Base-by-base conservation (phyloP, 441 rosid genomes). In the Gossypium gossypioides region DNA sequence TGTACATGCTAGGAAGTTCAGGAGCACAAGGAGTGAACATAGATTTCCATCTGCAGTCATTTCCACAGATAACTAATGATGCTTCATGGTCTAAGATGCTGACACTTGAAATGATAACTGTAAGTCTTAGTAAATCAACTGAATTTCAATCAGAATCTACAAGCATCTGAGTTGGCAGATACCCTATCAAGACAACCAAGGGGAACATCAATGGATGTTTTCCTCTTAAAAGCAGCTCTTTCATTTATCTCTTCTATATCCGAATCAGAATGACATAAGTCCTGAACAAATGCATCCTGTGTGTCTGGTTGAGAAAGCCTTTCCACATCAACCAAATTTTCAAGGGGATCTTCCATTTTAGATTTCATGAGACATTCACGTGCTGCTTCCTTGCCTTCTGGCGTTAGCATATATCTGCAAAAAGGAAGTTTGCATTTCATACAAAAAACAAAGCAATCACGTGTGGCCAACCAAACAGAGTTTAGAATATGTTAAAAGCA, bases 381-480 rank as follows among this genome's bases (percentile, higher is more conserved):
- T 66, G 97, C 97, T 73, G 81, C 86, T 61, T 90, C 91, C 71
- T 68, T 82, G 68, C 99, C 99, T 84, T 86, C 91, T 73, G 63
- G 85, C 65, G 97, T 90, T 79, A 94, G 86, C 97, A 85, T 94
- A 80, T 89, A 94, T 87, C 97, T 94, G 79, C 62, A 66, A 69
- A 52, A 37, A 40, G 71, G 22, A 73, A 32, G 57, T 40, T 56
- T 16, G 21, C 24, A 22, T 63, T 60, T 56, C 25, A 57, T 56
- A n/a, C 27, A 16, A 6, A 44, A 65, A 63, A 6, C 70, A 1
- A 46, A 22, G 37, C 10, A 46, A 65, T 22, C 37, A 66, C 21
- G 0, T 6, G 70, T 34, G 48, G 19, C 37, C 37, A 75, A 46
- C 60, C 48, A 27, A 46, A 13, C 7, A 25, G 9, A 2, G 69